Conservation (phyloP, 2,329 filamentous ascomycete genomes). For the Calonectria honghensis region DNA sequence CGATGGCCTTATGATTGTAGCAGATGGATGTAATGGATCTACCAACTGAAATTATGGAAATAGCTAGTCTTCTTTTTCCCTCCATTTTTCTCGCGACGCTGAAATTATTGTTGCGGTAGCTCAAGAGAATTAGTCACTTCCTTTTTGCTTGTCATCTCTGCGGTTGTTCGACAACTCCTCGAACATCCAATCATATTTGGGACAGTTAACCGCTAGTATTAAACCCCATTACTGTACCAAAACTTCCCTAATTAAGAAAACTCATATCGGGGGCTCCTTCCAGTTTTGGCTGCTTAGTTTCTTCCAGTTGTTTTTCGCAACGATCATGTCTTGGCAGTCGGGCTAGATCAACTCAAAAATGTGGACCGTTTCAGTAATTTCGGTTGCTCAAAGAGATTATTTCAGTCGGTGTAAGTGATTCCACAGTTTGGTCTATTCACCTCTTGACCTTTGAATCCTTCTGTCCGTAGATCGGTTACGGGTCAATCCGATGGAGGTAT, state of each 20-base stretch:
- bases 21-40: not conserved
- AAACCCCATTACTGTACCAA: not conserved
- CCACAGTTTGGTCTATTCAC: not conserved
- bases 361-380: not conserved
- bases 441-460: not conserved
- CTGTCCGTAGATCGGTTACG: not conserved
- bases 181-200: not conserved
- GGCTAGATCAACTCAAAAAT: not conserved
- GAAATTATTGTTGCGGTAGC: no score
- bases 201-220: not conserved
- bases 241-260: not conserved
- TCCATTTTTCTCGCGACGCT: not conserved
- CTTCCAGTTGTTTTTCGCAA: not conserved
- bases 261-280: not conserved
- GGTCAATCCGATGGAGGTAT: not conserved
- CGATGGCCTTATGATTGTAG: not conserved
- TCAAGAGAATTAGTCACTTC: no score
- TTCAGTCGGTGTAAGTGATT: not conserved
- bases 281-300: not conserved
- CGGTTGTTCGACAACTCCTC: not conserved
- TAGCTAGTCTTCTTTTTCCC: not conserved
- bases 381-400: not conserved
- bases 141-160: no score
- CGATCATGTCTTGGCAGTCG: not conserved
- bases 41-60: not conserved